Percentiles rank a stretch among this genome's conserved stretches.
These are phyloP conservation scores for Lactarius hatsudake DNA, from an alignment of 768 basidiomycete genomes.

Conservation along the genomic window DNA sequence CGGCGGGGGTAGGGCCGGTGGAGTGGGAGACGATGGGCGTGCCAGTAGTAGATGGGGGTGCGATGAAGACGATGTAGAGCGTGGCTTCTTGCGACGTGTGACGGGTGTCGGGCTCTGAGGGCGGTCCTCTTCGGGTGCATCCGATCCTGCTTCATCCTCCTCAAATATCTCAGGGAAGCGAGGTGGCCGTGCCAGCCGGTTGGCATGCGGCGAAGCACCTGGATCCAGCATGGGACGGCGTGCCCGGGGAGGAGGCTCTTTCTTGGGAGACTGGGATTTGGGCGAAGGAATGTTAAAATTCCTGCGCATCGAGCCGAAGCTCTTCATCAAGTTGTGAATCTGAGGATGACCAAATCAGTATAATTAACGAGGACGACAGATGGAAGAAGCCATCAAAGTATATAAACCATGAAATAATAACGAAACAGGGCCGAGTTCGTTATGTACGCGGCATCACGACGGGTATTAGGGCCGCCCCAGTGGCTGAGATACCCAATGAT, in stretches of 20 bases:
- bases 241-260: conserved; percentile 39
- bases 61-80: conserved; percentile 36
- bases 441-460: not conserved
- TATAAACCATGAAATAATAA: not conserved
- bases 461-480: not conserved
- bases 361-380: not conserved
- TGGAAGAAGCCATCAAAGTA: not conserved
- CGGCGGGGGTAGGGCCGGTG: conserved; percentile 27
- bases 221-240: conserved; percentile 46
- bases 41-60: conserved; percentile 49
- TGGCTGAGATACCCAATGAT: not conserved
- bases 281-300: conserved; percentile 47
- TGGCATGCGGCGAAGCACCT: conserved; percentile 46
- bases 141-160: conserved; percentile 58
- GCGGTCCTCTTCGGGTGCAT: conserved; percentile 43
- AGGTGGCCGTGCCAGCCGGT: conserved; percentile 62
- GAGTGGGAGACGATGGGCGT: conserved; percentile 41
- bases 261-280: conserved; percentile 42
- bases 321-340: conserved; percentile 50
- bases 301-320: conserved; percentile 61
- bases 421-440: not conserved
- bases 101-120: conserved; percentile 39
- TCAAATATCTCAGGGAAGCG: conserved; percentile 65
- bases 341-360: conserved; percentile 6
- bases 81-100: conserved; percentile 47